A percentile compares a stretch with the other conserved stretches of the same genome.
Evolutionary conservation across 1,139 yeast genomes (phyloP).

Genomic region (Wickerhamomyces sp.): DNA sequence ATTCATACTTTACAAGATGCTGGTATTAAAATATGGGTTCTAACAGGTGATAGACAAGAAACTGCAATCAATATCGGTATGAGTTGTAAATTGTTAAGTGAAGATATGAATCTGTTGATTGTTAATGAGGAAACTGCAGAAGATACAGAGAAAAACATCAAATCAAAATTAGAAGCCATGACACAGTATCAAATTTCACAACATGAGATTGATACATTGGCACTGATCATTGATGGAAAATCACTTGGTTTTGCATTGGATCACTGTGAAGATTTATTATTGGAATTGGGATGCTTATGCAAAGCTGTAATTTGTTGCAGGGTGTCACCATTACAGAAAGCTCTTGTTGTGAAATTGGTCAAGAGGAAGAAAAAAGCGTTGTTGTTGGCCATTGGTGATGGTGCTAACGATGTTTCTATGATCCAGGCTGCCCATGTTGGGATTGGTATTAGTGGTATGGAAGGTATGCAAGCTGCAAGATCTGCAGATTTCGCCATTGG

Average conservation of each 20-base stretch:
- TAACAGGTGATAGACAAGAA: slow-evolving; percentile 97
- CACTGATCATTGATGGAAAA: slow-evolving; percentile 90
- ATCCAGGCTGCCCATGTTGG: slow-evolving; percentile 99
- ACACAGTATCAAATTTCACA: slow-evolving; percentile 58
- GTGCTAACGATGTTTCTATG: slow-evolving; percentile 98
- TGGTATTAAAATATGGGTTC: slow-evolving; percentile 94
- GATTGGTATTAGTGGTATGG: slow-evolving; percentile 97
- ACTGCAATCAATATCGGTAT: slow-evolving; percentile 99
- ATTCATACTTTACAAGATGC: slow-evolving; percentile 93
- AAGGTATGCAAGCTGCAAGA: slow-evolving; percentile 99
- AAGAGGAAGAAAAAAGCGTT: slow-evolving; percentile 74
- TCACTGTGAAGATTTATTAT: slow-evolving; percentile 71
- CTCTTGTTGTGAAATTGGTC: slow-evolving; percentile 90
- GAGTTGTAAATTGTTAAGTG: slow-evolving; percentile 91
- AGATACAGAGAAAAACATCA: slow-evolving; percentile 65
- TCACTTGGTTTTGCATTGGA: slow-evolving; percentile 84
- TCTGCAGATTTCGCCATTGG: slow-evolving; percentile 97
- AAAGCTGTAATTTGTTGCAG: slow-evolving; percentile 97
- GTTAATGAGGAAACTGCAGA: slow-evolving; percentile 81
- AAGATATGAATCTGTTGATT: slow-evolving; percentile 90
- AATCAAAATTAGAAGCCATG: slow-evolving; percentile 73
- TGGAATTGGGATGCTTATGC: slow-evolving; percentile 80
- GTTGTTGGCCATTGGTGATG: slow-evolving; percentile 93
- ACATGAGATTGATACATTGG: slow-evolving; percentile 75
- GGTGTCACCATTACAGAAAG: slow-evolving; percentile 96